Percentiles rank a stretch among this genome's conserved stretches.
Conservation (phyloP, 2,329 filamentous ascomycete genomes). For the Dothistroma septosporum region DNA sequence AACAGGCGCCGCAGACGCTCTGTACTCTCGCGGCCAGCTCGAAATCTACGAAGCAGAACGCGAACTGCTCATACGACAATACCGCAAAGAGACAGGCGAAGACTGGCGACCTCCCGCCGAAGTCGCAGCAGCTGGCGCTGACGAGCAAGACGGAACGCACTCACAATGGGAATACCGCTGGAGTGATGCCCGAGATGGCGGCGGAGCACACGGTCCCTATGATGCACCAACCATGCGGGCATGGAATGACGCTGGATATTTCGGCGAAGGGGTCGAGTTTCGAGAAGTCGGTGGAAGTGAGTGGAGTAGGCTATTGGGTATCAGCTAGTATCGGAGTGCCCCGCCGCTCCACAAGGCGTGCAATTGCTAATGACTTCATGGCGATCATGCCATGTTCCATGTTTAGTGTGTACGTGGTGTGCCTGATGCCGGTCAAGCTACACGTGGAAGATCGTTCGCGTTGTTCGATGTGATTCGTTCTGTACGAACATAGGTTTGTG, state of each 20-base stretch:
- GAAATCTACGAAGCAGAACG: constrained; percentile 92
- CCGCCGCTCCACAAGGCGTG: background rate
- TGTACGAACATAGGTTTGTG: background rate
- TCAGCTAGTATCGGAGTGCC: constrained; percentile 13
- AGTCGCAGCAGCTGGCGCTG: constrained; percentile 14
- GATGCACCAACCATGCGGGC: constrained; percentile 80
- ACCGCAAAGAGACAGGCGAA: constrained; percentile 78
- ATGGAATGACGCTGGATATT: constrained; percentile 90
- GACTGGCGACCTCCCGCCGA: constrained; percentile 60
- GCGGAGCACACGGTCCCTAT: constrained; percentile 78
- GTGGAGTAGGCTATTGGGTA: constrained; percentile 43
- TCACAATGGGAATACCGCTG: constrained; percentile 80
- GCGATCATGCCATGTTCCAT: background rate
- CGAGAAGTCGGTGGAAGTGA: constrained; percentile 38
- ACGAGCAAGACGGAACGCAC: constrained; percentile 1
- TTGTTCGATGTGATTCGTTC: background rate
- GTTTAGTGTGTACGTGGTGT: background rate
- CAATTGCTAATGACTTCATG: background rate
- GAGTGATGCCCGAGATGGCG: constrained; percentile 80
- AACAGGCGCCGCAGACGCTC: constrained; percentile 82
- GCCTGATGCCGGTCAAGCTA: background rate
- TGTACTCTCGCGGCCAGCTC: constrained; percentile 74
- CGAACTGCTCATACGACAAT: constrained; percentile 78
- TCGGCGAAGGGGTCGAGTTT: constrained; percentile 74
- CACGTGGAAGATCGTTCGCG: background rate